Evolutionary conservation across 441 rosid genomes (phyloP).

Genomic region (Erysimum pusillum): DNA sequence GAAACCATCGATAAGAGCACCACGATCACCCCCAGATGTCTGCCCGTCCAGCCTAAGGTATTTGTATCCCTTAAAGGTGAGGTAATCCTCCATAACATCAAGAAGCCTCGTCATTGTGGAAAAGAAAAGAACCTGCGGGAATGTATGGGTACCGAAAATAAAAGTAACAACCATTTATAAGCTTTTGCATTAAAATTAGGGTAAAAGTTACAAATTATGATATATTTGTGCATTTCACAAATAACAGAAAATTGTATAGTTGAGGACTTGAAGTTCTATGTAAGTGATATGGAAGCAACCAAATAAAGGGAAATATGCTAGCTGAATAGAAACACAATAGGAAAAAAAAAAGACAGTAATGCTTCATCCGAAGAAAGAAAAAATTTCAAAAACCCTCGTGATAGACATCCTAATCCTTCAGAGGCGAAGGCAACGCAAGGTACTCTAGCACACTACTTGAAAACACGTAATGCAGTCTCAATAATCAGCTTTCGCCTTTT

Average conservation of each 20-base stretch:
- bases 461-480: background rate
- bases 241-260: background rate
- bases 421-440: background rate
- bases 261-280: background rate
- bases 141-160: conserved; percentile 3
- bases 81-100: conserved; percentile 93
- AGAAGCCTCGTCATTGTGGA: conserved; percentile 99
- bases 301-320: background rate
- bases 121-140: conserved; percentile 63
- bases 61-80: conserved; percentile 80
- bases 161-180: conserved; percentile 15
- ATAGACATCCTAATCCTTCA: conserved; percentile 3
- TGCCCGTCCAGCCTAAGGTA: conserved; percentile 96
- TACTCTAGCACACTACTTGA: conserved; percentile 2
- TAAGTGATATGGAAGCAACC: conserved; percentile 17
- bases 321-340: background rate
- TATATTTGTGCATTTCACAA: background rate
- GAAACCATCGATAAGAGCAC: conserved; percentile 92
- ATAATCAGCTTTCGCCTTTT: conserved; percentile 1
- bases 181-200: conserved; percentile 9
- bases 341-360: background rate
- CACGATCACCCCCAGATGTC: conserved; percentile 97
- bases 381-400: background rate
- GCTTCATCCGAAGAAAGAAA: background rate
- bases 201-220: background rate